Base-by-base conservation (phyloP, 2,329 filamentous ascomycete genomes). In the Xylariales sp. region DNA sequence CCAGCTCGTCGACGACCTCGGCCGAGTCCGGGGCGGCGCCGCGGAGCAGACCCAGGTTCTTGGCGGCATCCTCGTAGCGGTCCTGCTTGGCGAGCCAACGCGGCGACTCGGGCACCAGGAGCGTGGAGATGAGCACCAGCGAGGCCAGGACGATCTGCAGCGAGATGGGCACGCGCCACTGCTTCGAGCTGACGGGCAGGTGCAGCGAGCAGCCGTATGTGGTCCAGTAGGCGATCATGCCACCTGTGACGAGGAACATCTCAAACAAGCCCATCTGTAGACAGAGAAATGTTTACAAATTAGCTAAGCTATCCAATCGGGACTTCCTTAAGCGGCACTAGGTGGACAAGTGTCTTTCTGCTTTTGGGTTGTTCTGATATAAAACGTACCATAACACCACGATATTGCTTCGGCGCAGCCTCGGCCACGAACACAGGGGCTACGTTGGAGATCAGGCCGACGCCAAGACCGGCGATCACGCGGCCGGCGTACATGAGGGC, bases 11-110 rank as follows among this genome's bases (percentile, higher is more conserved):
- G 2, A 49, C 40, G 1, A 63, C 61, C 3, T 45, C 52, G 6
- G 15, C 14, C 13, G 18, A 27, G 10, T 8, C 55, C 47, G 1
- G 61, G 60, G 24, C 55, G 17, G 62, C 61, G 1, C 62, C 69
- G n/a, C 73, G 65, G 40, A 76, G 69, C 70, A 71, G 76, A 38
- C 58, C 55, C 3, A 77, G 58, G 42, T 65, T 71, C 16, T 50
- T 44, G 20, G 56, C 53, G 1, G 67, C 67, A n/a, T 70, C 57
- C 4, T 63, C 65, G 31, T 62, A 50, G 2, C 55, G 49, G 33
- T 66, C 64, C 15, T 67, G 60, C 3, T 65, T 62, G 30, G 66
- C 59, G 29, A 69, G 60, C 67, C 66, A 70, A 6, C 67, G 57
- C 0, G 67, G 66, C 4, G 67, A 72, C 45, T 74, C 70, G 0